Evolutionary conservation across 2,329 filamentous ascomycete species (phyloP), one percentile per base, ranked within the genome.

Genomic region (Aspergillus sp.): DNA sequence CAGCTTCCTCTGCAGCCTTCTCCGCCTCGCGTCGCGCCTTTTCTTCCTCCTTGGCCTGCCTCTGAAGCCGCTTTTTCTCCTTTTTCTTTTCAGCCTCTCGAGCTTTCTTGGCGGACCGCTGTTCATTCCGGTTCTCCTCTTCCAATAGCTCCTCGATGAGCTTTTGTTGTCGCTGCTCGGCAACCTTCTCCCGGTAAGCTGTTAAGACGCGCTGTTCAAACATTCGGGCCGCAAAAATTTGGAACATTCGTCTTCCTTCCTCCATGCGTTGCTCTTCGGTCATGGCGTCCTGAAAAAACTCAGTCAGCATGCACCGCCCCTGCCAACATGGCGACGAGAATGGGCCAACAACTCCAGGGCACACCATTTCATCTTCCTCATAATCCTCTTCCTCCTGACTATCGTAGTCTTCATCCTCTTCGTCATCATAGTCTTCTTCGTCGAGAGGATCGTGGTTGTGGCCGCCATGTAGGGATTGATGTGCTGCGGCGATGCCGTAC

Each of bases 241-340:
- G 93, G 66, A 98, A 98, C 93, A 98, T 98, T 58, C 91, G 81
- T 48, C 93, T 83, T 52, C 93, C 93, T 75, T 98, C 93, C 68
- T 97, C 90, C 93, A 98, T 97, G 52, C 93, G 87, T 75, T 97
- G 90, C 73, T 95, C 89, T 74, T 97, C 91, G 45, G 90, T 96
- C 88, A 97, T 93, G 55, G 86, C 83, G 66, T 95, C 90, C 91
- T 97, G 72, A 51, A 53, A 50, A 42, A 55, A 51, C 60, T 70
- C 63, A 12, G 75, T 73, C 63, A 65, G 55, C 51, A 54, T 44
- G 54, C 53, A 64, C 37, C 37, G n/a, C 12, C 17, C 37, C 37
- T 39, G 37, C 37, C 22, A 39, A 39, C n/a, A 39, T 39, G 37
- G 19, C 37, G 37, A 39, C 43, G 25, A 23, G 43, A 15, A 27